phyloP scores from a whole-genome alignment of 202 grass and related monocot genomes.

The Schoenoplectus triqueter region DNA sequence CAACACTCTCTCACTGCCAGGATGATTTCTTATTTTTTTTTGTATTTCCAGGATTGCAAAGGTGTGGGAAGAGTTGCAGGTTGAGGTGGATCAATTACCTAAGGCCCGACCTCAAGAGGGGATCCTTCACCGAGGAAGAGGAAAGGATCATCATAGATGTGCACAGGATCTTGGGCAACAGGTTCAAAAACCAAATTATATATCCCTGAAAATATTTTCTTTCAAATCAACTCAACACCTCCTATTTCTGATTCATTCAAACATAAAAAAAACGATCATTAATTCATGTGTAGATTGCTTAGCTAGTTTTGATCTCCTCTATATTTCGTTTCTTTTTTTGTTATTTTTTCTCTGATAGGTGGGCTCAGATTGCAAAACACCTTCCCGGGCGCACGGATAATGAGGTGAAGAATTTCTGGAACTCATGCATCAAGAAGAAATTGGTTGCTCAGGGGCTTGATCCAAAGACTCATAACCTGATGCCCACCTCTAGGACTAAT shows the following conservation, averaged over 20 bases:
- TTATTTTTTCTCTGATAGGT: slow-evolving; percentile 43
- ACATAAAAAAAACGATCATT: not conserved
- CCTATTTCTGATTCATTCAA: not conserved
- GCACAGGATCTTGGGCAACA: slow-evolving; percentile 94
- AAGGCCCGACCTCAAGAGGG: slow-evolving; percentile 88
- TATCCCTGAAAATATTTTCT: slow-evolving; percentile 7
- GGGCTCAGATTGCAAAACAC: slow-evolving; percentile 98
- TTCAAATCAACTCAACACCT: slow-evolving; percentile 16
- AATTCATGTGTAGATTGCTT: slow-evolving; percentile 23
- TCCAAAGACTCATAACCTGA: slow-evolving; percentile 94
- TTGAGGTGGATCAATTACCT: slow-evolving; percentile 99
- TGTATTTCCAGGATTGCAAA: slow-evolving; percentile 64
- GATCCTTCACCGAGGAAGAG: slow-evolving; percentile 84
- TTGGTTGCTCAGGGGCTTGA: slow-evolving; percentile 94
- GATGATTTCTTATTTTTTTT: not conserved
- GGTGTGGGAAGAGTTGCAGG: slow-evolving; percentile 98
- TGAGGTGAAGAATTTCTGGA: slow-evolving; percentile 99
- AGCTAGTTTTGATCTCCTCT: not conserved
- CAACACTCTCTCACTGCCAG: slow-evolving; percentile 1
- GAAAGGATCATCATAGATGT: slow-evolving; percentile 96
- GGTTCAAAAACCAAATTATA: slow-evolving; percentile 46
- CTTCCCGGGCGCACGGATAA: slow-evolving; percentile 94
- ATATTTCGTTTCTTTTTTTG: not conserved
- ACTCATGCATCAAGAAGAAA: slow-evolving; percentile 99
- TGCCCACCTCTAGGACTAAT: slow-evolving; percentile 59